Evolutionary conservation across 2,329 filamentous ascomycete genomes (phyloP).

Genomic region (Colletotrichum scovillei): DNA sequence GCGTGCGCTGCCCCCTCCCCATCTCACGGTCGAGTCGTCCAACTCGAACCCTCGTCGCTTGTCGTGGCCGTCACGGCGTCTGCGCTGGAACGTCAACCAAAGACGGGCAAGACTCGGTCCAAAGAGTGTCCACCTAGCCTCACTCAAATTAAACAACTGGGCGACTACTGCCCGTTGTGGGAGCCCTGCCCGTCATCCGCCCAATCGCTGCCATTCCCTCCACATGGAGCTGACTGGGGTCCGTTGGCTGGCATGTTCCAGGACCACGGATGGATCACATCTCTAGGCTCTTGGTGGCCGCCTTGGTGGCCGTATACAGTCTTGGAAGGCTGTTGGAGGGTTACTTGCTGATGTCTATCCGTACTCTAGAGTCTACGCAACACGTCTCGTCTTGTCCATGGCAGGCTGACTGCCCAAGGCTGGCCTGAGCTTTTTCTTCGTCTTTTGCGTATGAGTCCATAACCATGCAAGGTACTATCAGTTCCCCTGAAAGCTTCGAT

Average conservation of each 20-base stretch:
- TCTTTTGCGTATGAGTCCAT: not conserved
- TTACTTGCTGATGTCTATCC: not conserved
- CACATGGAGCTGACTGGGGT: not conserved
- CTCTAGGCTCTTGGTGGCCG: not conserved
- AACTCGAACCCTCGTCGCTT: too few relatives aligned
- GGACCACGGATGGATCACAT: constrained; percentile 23
- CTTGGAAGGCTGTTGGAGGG: constrained; percentile 12
- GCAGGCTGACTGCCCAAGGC: not conserved
- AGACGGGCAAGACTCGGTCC: constrained; percentile 11
- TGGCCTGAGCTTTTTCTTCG: constrained; percentile 7
- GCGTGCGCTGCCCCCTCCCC: not conserved
- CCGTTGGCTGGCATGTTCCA: constrained; percentile 25
- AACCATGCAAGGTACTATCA: not conserved
- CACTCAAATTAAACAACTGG: constrained; percentile 34
- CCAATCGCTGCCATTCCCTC: constrained; percentile 29
- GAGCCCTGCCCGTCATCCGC: constrained; percentile 8
- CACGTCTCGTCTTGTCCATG: not conserved
- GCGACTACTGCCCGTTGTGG: constrained; percentile 24
- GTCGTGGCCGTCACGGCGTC: not conserved
- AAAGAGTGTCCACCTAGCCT: constrained; percentile 13
- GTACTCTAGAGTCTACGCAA: not conserved
- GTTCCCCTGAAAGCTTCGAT: constrained; percentile 23
- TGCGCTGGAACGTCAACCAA: not conserved
- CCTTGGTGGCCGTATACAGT: not conserved
- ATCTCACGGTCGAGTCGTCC: not conserved